Percentiles rank a stretch among this genome's conserved stretches.
Conservation (phyloP, 495 filamentous ascomycete species). For the Neurospora intermedia region DNA sequence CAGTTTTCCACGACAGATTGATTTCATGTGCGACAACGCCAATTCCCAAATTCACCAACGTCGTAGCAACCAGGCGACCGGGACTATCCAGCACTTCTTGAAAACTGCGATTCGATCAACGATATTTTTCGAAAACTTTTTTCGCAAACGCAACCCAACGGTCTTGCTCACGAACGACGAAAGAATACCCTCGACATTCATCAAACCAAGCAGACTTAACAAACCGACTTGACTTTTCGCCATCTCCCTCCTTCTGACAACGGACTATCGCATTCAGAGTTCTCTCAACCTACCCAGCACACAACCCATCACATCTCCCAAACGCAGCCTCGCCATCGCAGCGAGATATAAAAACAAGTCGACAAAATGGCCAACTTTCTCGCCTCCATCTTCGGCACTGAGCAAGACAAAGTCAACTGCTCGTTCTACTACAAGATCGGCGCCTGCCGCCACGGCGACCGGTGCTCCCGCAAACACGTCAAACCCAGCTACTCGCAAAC, state of each 20-base stretch:
- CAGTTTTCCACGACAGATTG: neutral
- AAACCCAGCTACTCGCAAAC: conserved; percentile 98
- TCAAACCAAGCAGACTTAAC: neutral
- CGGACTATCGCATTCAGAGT: neutral
- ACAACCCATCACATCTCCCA: neutral
- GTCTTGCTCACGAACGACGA: neutral
- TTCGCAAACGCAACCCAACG: neutral
- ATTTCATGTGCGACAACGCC: neutral
- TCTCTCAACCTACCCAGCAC: neutral
- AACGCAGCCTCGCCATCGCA: neutral
- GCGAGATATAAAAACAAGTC: neutral
- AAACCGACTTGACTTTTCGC: neutral
- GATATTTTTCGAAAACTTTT: neutral
- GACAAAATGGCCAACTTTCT: conserved; percentile 80
- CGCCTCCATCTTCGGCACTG: conserved; percentile 97
- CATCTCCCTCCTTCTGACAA: neutral
- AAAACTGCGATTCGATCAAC: neutral
- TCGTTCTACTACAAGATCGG: conserved; percentile 56
- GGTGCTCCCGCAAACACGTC: conserved; percentile 95
- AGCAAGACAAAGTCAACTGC: conserved; percentile 81
- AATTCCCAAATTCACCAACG: neutral
- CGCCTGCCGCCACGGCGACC: conserved; percentile 94
- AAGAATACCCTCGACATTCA: neutral
- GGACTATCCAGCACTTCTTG: neutral
- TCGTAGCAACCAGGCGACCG: neutral